Evolutionary conservation across 805 yeast genomes (phyloP).

Genomic region (Lachancea sp.): DNA sequence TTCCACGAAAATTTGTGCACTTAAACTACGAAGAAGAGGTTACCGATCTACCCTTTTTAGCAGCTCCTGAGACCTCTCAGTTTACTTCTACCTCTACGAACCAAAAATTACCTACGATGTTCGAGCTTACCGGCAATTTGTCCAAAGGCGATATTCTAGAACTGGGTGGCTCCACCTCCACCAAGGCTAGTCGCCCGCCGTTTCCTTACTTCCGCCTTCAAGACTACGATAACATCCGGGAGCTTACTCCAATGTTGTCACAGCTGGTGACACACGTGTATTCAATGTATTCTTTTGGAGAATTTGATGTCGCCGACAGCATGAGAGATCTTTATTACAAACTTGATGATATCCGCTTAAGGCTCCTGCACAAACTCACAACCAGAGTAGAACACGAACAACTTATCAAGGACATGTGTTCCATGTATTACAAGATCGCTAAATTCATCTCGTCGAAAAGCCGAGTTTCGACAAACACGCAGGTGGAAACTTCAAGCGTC

Average conservation of each 20-base stretch:
- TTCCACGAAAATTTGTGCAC: conserved; percentile 53
- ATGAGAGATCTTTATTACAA: conserved; percentile 47
- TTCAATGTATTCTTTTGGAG: conserved; percentile 65
- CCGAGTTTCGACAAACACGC: conserved; percentile 34
- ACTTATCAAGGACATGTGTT: conserved; percentile 47
- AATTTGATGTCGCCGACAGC: conserved; percentile 54
- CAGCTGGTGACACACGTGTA: conserved; percentile 58
- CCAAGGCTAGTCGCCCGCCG: conserved; percentile 41
- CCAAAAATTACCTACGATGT: conserved; percentile 32
- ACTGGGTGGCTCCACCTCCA: conserved; percentile 20
- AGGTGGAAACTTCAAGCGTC: conserved; percentile 18
- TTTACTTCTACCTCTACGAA: conserved; percentile 21
- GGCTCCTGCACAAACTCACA: conserved; percentile 43
- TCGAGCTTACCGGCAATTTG: conserved; percentile 28
- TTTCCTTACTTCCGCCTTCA: conserved; percentile 47
- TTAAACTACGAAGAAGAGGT: conserved; percentile 40
- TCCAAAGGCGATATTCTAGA: conserved; percentile 29
- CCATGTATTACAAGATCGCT: conserved; percentile 50
- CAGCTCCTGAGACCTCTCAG: conserved; percentile 28
- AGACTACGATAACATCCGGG: conserved; percentile 44
- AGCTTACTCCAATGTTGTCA: conserved; percentile 50
- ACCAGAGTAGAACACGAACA: conserved; percentile 46
- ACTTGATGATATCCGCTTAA: conserved; percentile 53
- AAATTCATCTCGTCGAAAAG: conserved; percentile 45
- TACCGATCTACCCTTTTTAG: conserved; percentile 27